Evolutionary conservation across 2,329 filamentous ascomycete genomes (phyloP), one percentile per base, ranked within the genome.

Genomic region (Didymella pinodella): DNA sequence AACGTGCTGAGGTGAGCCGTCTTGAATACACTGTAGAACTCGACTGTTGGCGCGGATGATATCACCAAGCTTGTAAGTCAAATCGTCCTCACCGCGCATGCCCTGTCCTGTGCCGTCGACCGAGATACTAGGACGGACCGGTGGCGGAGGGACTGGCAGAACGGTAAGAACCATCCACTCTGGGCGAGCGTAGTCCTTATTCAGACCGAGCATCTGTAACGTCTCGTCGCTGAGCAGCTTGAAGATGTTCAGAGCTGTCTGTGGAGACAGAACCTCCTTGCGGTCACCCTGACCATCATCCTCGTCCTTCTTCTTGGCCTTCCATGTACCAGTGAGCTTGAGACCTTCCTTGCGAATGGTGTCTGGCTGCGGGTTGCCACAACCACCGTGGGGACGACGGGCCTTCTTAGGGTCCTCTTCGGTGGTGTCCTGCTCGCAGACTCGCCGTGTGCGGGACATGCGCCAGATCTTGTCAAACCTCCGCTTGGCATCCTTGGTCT

Each of bases 81-180:
- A 86, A 84, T 99, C 96, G 77, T 99, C 95, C 80, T 99, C 95
- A 75, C 95, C 95, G 64, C 95, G 90, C 83, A 94, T 89, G 64
- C 95, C 95, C 66, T 92, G 91, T 52, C 92, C 91, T 43, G 92
- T 96, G 51, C 95, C 93, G 73, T 98, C 96, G 82, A 98, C 94
- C 22, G 94, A 96, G 69, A 99, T 96, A 84, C 93, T 97, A 5
- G 95, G 95, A 54, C 95, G 90, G 36, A 99, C 96, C 3, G 95
- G 93, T 47, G 95, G 95, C 2, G 95, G 95, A 1, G 95, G 95
- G 0, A 99, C 96, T 5, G 95, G 93, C 46, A 99, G 85, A 48
- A 98, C 93, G 0, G 93, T 97, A 62, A 99, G 83, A 61, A 99
- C 87, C 92, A 99, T 96, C 95, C 95, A 99, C 76, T 99, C 95